phyloP scores from a whole-genome alignment of 768 basidiomycete genomes.

The Lactarius pseudohatsudake region DNA sequence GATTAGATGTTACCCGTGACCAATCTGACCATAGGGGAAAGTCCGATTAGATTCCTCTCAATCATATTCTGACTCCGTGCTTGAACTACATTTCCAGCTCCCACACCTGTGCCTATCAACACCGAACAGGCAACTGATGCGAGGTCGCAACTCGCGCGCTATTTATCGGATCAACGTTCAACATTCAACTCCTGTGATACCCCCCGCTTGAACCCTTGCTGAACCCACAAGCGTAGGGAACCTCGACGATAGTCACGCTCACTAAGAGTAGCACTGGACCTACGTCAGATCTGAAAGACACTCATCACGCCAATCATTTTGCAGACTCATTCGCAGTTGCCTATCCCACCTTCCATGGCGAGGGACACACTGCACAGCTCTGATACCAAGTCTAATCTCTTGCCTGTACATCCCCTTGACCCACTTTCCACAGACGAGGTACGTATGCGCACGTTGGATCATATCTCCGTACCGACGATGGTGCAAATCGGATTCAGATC shows the following conservation, averaged over 20 bases:
- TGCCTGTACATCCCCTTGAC: constrained; percentile 37
- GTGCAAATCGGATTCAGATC: constrained; percentile 46
- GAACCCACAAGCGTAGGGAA: background rate
- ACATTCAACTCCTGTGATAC: background rate
- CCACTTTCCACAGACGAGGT: constrained; percentile 39
- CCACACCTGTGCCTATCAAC: too few species aligned
- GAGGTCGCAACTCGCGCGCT: too few species aligned
- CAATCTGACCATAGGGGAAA: too few species aligned
- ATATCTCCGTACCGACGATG: constrained; percentile 6
- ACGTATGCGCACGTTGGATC: background rate
- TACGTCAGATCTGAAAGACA: background rate
- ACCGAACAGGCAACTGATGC: too few species aligned
- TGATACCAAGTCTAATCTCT: constrained; percentile 2
- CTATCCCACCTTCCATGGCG: constrained; percentile 32
- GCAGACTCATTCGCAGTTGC: constrained; percentile 4
- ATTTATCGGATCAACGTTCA: too few species aligned
- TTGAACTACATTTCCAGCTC: too few species aligned
- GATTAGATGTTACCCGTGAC: too few species aligned
- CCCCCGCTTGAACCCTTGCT: background rate
- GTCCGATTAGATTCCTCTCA: too few species aligned
- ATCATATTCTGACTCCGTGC: too few species aligned
- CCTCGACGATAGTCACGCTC: background rate
- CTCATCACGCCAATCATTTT: background rate
- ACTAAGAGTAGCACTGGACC: background rate
- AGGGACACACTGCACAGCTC: constrained; percentile 27